A percentile compares a stretch with the other conserved stretches of the same genome.
Evolutionary conservation across 805 yeast species (phyloP).

Genomic region (Yamadazyma sp.): DNA sequence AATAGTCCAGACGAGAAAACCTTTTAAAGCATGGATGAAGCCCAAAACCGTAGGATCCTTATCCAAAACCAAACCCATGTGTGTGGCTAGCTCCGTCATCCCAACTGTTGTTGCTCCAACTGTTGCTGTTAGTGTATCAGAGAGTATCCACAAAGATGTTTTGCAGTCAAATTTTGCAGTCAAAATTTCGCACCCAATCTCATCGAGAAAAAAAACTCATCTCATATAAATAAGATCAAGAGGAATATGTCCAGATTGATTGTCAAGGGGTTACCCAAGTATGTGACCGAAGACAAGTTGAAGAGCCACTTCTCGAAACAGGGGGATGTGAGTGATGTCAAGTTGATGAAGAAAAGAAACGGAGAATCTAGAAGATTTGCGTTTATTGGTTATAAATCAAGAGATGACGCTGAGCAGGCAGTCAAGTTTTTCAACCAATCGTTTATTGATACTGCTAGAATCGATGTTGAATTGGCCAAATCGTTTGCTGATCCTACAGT

Average conservation of each 20-base stretch:
- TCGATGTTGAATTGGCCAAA: conserved; percentile 80
- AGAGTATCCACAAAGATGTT: background rate
- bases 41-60: conserved; percentile 10
- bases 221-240: no score
- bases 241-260: conserved; percentile 86
- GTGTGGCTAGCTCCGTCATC: conserved; percentile 28
- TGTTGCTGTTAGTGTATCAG: conserved; percentile 1
- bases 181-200: conserved; percentile 3
- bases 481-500: conserved; percentile 81
- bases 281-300: conserved; percentile 70
- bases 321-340: conserved; percentile 83
- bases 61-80: conserved; percentile 27
- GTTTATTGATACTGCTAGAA: conserved; percentile 77
- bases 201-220: conserved; percentile 6
- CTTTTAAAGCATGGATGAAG: conserved; percentile 13
- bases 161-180: conserved; percentile 8
- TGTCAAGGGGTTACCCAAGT: conserved; percentile 83
- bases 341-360: conserved; percentile 70
- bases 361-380: conserved; percentile 94
- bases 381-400: conserved; percentile 79
- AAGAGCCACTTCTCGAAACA: conserved; percentile 57
- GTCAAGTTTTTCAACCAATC: conserved; percentile 72
- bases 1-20: conserved; percentile 15
- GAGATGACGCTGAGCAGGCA: conserved; percentile 73
- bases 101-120: background rate